phyloP scores from a whole-genome alignment of 176 grass and related monocot species.

The Thinopyrum elongatum region DNA sequence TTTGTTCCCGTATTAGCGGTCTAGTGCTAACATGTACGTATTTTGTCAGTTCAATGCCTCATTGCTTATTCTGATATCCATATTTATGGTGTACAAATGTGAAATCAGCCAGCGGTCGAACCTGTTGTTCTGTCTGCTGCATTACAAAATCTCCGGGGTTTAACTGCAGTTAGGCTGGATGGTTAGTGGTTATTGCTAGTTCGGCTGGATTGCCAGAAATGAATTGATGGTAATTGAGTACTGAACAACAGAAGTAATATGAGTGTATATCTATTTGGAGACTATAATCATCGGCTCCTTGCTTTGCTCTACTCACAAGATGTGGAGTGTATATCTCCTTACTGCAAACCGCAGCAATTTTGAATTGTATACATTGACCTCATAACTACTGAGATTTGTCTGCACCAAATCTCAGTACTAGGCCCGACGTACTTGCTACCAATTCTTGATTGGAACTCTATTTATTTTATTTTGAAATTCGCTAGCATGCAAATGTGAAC shows the following conservation, averaged over 20 bases:
- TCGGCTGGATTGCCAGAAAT: not conserved
- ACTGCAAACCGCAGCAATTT: too few relatives aligned
- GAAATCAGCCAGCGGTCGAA: not conserved
- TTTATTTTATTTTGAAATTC: too few relatives aligned
- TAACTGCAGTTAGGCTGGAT: not conserved
- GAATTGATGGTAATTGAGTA: not conserved
- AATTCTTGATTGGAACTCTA: too few relatives aligned
- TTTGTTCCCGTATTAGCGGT: conserved; percentile 26
- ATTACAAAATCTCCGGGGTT: not conserved
- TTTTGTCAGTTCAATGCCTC: conserved; percentile 36
- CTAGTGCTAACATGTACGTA: conserved; percentile 42
- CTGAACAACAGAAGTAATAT: not conserved
- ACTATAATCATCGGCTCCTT: too few relatives aligned
- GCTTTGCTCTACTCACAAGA: too few relatives aligned
- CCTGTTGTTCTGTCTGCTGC: conserved; percentile 6
- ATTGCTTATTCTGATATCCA: conserved; percentile 31
- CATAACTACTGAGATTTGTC: too few relatives aligned
- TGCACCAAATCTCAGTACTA: too few relatives aligned
- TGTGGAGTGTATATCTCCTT: too few relatives aligned
- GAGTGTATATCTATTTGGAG: not conserved
- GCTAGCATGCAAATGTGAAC: too few relatives aligned
- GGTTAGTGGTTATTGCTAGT: not conserved
- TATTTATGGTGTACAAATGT: conserved; percentile 24
- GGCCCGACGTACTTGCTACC: too few relatives aligned
- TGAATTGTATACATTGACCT: too few relatives aligned